Percentiles rank a stretch among this genome's conserved stretches.
phyloP scores from a whole-genome alignment of 139 green algal species.

The Gonium pectorale region DNA sequence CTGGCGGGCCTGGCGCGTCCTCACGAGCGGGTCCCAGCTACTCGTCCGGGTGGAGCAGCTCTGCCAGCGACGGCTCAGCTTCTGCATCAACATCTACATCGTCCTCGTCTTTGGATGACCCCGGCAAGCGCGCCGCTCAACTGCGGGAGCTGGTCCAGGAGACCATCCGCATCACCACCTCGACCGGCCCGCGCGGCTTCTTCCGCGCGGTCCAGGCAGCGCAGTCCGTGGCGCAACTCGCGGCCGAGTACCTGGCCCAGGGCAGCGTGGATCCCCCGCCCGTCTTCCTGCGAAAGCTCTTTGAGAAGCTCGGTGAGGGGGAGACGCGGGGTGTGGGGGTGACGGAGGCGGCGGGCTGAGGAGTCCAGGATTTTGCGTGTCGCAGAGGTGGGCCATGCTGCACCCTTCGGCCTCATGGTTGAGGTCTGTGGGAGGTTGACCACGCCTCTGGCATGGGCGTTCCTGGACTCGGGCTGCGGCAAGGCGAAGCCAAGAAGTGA shows the following conservation, averaged over 20 bases:
- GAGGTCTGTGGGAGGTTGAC: too few relatives aligned
- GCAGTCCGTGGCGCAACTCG: background rate
- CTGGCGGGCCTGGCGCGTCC: too few relatives aligned
- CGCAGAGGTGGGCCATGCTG: too few relatives aligned
- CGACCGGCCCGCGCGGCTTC: conserved; percentile 69
- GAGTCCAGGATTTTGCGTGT: too few relatives aligned
- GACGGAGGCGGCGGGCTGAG: too few relatives aligned
- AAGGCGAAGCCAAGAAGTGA: too few relatives aligned
- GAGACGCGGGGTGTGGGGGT: conserved; percentile 93
- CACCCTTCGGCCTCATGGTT: too few relatives aligned
- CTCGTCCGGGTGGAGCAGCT: too few relatives aligned
- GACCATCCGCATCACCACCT: conserved; percentile 56
- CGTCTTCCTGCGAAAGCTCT: conserved; percentile 85
- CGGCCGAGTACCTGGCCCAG: conserved; percentile 12
- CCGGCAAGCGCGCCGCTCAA: conserved; percentile 26
- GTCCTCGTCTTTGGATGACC: background rate
- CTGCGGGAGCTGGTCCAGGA: conserved; percentile 72
- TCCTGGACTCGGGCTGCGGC: too few relatives aligned
- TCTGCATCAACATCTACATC: background rate
- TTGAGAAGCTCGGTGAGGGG: conserved; percentile 94
- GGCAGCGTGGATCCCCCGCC: conserved; percentile 45
- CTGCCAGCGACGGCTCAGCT: background rate
- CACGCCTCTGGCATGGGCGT: too few relatives aligned
- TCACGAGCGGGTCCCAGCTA: too few relatives aligned
- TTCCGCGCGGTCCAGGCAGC: conserved; percentile 70